These are phyloP conservation scores for Aspergillus quadrilineatus DNA, from an alignment of 2,329 filamentous ascomycete species.

Conservation along the genomic window DNA sequence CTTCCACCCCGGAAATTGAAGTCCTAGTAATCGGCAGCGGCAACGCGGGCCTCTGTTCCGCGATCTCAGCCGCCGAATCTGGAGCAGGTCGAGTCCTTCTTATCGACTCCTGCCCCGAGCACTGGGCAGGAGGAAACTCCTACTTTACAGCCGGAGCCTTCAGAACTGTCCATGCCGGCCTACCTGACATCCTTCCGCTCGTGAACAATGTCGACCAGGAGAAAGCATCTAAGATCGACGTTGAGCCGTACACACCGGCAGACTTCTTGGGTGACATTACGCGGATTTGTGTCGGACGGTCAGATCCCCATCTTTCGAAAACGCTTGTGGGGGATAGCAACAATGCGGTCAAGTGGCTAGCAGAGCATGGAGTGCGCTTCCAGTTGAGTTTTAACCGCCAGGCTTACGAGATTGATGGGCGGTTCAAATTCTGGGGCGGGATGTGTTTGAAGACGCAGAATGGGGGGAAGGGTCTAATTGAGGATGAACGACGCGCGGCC, in stretches of 20 bases:
- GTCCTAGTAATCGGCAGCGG: constrained; percentile 60
- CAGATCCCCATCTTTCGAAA: constrained; percentile 51
- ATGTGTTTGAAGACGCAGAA: constrained; percentile 59
- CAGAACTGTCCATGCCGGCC: constrained; percentile 57
- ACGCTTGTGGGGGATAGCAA: constrained; percentile 55
- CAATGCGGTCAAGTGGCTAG: constrained; percentile 56
- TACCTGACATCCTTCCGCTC: constrained; percentile 58
- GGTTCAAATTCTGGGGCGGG: constrained; percentile 67
- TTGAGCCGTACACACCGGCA: constrained; percentile 55
- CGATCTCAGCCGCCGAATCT: constrained; percentile 50
- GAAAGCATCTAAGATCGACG: constrained; percentile 54
- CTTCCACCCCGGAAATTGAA: constrained; percentile 15
- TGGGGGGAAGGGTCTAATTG: constrained; percentile 60
- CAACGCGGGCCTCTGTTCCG: constrained; percentile 64
- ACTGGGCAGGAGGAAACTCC: constrained; percentile 63
- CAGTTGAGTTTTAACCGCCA: constrained; percentile 65
- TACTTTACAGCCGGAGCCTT: constrained; percentile 67
- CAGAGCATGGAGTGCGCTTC: constrained; percentile 55
- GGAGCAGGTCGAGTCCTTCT: constrained; percentile 46
- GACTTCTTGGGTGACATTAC: constrained; percentile 59
- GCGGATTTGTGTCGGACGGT: constrained; percentile 56
- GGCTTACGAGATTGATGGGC: constrained; percentile 62
- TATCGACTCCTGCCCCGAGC: constrained; percentile 59
- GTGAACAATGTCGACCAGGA: constrained; percentile 58
- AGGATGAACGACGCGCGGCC: constrained; percentile 50